Conservation (phyloP, 768 basidiomycete species). For the Amanita subjunquillea region DNA sequence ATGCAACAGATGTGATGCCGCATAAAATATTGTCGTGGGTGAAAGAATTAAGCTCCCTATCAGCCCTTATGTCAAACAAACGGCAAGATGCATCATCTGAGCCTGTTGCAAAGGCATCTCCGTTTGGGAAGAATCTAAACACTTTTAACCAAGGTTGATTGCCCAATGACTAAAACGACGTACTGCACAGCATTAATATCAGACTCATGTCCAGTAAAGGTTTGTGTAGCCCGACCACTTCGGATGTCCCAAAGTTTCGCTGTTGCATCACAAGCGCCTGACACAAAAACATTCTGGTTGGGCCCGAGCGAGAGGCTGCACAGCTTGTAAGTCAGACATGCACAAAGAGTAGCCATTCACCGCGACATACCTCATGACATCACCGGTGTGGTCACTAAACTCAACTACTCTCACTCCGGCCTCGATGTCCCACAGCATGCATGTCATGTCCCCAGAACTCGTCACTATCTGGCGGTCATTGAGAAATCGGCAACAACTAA, state of each 20-base stretch:
- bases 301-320: conserved; percentile 86
- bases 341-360: conserved; percentile 7
- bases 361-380: conserved; percentile 89
- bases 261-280: conserved; percentile 96
- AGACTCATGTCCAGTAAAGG: conserved; percentile 96
- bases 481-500: conserved; percentile 97
- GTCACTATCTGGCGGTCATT: conserved; percentile 99
- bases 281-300: conserved; percentile 93
- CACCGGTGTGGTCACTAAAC: conserved; percentile 98
- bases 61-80: conserved; percentile 94
- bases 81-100: conserved; percentile 99
- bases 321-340: conserved; percentile 7
- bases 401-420: conserved; percentile 96
- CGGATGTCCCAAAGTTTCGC: conserved; percentile 99
- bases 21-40: conserved; percentile 98
- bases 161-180: conserved; percentile 22
- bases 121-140: conserved; percentile 95
- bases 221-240: conserved; percentile 94
- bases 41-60: conserved; percentile 93
- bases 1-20: conserved; percentile 97
- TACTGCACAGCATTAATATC: conserved; percentile 99
- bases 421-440: conserved; percentile 99
- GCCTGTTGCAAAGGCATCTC: conserved; percentile 97
- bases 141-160: conserved; percentile 8
- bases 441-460: conserved; percentile 97